Evolutionary conservation across 768 basidiomycete species (phyloP).

Genomic region (Agrocybe praecox): DNA sequence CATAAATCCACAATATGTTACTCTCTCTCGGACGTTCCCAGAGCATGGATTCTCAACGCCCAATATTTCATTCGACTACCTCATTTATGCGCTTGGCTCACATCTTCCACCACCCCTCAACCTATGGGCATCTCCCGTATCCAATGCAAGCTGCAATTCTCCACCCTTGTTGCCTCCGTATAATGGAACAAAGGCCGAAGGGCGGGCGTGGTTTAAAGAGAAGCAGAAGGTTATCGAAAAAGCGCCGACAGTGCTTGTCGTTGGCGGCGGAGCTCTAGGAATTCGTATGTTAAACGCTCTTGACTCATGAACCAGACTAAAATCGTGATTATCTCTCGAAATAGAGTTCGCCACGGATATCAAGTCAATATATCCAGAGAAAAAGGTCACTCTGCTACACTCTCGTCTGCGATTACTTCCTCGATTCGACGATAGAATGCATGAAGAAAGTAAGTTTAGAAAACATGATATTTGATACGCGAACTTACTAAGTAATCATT

Average conservation of each 20-base stretch:
- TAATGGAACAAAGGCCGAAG: constrained; percentile 49
- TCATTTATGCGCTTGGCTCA: constrained; percentile 64
- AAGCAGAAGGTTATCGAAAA: constrained; percentile 49
- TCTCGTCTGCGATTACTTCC: constrained; percentile 56
- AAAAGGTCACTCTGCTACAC: constrained; percentile 60
- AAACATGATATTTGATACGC: too few species aligned
- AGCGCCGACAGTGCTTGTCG: constrained; percentile 56
- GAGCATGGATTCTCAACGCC: constrained; percentile 39
- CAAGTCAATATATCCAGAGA: constrained; percentile 50
- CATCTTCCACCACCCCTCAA: constrained; percentile 57
- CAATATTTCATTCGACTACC: constrained; percentile 53
- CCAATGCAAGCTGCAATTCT: background rate
- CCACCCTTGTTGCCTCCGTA: constrained; percentile 24
- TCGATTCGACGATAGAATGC: constrained; percentile 54
- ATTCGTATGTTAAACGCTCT: constrained; percentile 49
- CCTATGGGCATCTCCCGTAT: constrained; percentile 43
- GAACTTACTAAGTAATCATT: too few species aligned
- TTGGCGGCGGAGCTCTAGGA: constrained; percentile 76
- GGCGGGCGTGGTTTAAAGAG: constrained; percentile 50
- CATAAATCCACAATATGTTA: constrained; percentile 40
- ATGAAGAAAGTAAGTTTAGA: constrained; percentile 45
- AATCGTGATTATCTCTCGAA: background rate
- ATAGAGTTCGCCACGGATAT: constrained; percentile 70
- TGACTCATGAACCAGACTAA: too few species aligned
- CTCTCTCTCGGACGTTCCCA: constrained; percentile 49